These are phyloP conservation scores for Effrenium voratum DNA, from an alignment of 73 alveolate genomes.

Conservation along the genomic window DNA sequence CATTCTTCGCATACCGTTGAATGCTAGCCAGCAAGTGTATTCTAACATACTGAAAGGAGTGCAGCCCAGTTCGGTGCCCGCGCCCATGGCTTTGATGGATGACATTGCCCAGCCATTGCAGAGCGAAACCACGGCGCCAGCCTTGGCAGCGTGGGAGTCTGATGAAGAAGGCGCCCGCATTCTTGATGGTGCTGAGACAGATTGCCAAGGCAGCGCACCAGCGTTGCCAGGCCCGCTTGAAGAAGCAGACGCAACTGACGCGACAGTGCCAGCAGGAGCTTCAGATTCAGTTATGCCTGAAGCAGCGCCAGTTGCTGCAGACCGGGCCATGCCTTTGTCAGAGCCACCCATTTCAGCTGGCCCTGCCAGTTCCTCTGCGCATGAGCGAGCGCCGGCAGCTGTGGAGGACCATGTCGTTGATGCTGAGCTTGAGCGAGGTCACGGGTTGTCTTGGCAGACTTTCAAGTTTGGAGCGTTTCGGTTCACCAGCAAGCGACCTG, in stretches of 20 bases:
- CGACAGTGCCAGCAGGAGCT: too few species aligned
- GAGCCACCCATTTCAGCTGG: not conserved
- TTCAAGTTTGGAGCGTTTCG: not conserved
- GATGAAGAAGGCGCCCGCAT: not conserved
- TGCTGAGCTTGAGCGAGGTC: not conserved
- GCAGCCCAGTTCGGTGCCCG: not conserved
- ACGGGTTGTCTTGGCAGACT: not conserved
- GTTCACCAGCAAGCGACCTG: not conserved
- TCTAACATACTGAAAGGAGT: not conserved
- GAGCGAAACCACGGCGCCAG: not conserved
- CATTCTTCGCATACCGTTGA: not conserved
- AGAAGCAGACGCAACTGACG: too few species aligned
- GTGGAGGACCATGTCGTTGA: not conserved
- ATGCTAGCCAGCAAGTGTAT: not conserved
- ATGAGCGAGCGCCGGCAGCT: not conserved
- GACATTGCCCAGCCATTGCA: not conserved
- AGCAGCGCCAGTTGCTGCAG: not conserved
- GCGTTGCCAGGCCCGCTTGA: too few species aligned
- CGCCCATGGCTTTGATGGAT: not conserved
- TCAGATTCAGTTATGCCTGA: not conserved
- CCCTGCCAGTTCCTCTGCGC: not conserved
- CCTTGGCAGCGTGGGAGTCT: not conserved
- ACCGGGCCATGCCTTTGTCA: not conserved
- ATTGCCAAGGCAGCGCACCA: not conserved
- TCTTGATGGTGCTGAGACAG: not conserved